These are phyloP conservation scores for Carex pumila DNA, from an alignment of 176 grass and related monocot genomes.

Conservation along the genomic window DNA sequence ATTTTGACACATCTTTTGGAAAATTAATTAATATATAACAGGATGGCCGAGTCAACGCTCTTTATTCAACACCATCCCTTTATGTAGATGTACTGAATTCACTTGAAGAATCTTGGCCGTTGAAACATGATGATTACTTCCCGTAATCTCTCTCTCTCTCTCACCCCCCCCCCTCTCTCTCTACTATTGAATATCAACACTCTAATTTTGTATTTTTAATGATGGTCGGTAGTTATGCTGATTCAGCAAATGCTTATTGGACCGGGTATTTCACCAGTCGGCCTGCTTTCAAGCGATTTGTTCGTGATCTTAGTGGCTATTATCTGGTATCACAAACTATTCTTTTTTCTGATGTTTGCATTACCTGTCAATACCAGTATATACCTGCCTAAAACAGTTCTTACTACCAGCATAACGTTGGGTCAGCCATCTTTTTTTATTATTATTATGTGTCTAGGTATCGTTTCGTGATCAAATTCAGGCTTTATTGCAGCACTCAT, in stretches of 20 bases:
- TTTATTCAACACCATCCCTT: constrained; percentile 92
- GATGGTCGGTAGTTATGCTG: constrained; percentile 60
- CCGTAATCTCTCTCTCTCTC: constrained; percentile 26
- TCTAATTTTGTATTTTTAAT: not conserved
- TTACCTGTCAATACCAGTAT: not conserved
- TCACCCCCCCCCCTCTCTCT: not conserved
- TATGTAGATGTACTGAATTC: constrained; percentile 86
- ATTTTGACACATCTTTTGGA: not conserved
- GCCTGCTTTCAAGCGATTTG: constrained; percentile 71
- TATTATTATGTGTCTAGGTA: not conserved
- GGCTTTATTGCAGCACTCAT: not conserved
- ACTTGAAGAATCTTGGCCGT: constrained; percentile 75
- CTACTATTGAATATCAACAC: not conserved
- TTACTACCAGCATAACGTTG: not conserved
- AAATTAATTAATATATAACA: constrained; percentile 23
- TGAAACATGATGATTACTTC: constrained; percentile 91
- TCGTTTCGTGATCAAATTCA: not conserved
- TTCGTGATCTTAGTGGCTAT: constrained; percentile 72
- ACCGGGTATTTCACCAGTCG: constrained; percentile 90
- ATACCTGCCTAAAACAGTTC: not conserved
- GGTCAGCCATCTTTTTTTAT: not conserved
- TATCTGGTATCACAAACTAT: constrained; percentile 51
- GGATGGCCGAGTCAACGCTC: constrained; percentile 76
- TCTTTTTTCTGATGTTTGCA: not conserved
- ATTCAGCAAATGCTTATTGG: constrained; percentile 84